A percentile compares a stretch with the other conserved stretches of the same genome.
These are phyloP conservation scores for Acer yangbiense DNA, from an alignment of 345 rosid species.

Conservation along the genomic window DNA sequence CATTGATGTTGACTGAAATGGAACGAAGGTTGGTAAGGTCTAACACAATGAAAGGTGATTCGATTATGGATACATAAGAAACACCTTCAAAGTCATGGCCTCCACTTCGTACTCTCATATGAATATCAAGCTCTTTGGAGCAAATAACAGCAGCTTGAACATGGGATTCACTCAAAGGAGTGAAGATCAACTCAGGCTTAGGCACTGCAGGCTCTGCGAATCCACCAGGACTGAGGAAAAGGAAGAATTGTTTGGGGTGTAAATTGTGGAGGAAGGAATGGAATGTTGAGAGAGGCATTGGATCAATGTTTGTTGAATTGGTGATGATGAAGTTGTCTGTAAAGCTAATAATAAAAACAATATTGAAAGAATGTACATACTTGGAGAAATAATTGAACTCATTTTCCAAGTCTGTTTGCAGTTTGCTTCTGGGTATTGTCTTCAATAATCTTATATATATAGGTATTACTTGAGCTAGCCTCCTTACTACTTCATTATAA, in stretches of 20 bases:
- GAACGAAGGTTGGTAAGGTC: not conserved
- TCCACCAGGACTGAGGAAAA: not conserved
- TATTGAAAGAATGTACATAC: not conserved
- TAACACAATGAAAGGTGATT: not conserved
- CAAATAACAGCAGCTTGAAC: not conserved
- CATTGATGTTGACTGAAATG: not conserved
- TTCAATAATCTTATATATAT: too few relatives aligned
- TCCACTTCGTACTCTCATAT: not conserved
- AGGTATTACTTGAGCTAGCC: too few relatives aligned
- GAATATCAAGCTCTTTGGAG: not conserved
- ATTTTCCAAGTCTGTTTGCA: not conserved
- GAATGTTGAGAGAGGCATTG: not conserved
- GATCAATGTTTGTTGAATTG: not conserved
- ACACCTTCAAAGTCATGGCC: constrained; percentile 4
- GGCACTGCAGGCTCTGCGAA: not conserved
- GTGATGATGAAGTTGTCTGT: not conserved
- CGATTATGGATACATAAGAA: not conserved
- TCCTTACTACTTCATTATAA: too few relatives aligned
- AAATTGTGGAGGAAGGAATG: not conserved
- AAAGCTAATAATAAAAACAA: not conserved
- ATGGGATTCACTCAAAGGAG: not conserved
- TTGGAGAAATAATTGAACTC: not conserved
- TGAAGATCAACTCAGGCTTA: not conserved
- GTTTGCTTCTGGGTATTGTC: not conserved
- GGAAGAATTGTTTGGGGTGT: not conserved